Base-by-base conservation (phyloP, 208 protist species). In the Chromosphaera perkinsii region DNA sequence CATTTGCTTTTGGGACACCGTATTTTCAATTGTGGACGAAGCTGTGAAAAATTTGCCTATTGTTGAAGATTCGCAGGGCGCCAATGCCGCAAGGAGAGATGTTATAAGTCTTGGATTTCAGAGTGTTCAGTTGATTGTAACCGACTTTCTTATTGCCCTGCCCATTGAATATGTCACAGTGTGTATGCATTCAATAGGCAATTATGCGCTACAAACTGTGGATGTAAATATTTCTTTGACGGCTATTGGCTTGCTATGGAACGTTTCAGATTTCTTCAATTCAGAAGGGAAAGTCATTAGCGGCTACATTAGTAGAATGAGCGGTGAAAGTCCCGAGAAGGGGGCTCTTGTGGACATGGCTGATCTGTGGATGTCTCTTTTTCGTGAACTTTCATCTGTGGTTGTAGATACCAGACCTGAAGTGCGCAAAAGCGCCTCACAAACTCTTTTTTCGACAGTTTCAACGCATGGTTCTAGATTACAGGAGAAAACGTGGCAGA, bases 141-240 rank as follows among this genome's bases (percentile, higher is more conserved):
- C 45, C 10, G 60, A 68, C 43, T 75, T 68, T 35, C 40, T 68
- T 12, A 3, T 22, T 0, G 42, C 27, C 2, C 33, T 75, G 3
- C 60, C 60, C 10, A n/a, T 52, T 29, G 9, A 36, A 12, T 68
- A 48, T 42, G 0, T 75, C 9, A 27, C n/a, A 12, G 10, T 37
- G 22, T 71, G 66, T 35, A 58, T 71, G 24, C 29, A 60, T 2
- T 14, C 66, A 3, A 36, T 71, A 9, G 66, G 66, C 20, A 31
- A 52, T 10, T 71, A 63, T 63, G 47, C 52, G 12, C 24, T 12
- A 22, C 70, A 76, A 54, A 35, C 29, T 7, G 24, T 45, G 22
- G 70, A 66, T 35, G 47, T 76, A 17, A 76, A 76, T 62, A 67
- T 76, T 32, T 55, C 57, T 17, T 43, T 76, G 7, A 76, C 70